Conservation (phyloP, 768 basidiomycete genomes). For the Russula brevipes region DNA sequence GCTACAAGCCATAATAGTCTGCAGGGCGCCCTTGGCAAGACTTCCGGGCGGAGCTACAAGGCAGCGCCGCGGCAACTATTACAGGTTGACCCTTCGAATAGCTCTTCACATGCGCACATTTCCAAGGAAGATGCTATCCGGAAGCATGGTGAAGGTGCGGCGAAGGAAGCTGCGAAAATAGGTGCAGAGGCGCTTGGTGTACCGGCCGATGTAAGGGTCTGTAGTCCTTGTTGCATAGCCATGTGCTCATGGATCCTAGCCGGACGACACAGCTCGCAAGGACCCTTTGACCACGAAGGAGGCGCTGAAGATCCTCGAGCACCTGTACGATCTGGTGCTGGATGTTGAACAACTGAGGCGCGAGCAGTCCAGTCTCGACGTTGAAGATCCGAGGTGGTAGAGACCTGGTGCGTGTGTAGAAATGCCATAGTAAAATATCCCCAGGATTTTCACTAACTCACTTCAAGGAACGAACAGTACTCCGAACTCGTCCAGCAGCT, state of each 20-base stretch:
- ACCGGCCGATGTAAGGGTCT: conserved; percentile 45
- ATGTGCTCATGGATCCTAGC: conserved; percentile 35
- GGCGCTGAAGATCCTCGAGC: conserved; percentile 73
- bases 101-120: conserved; percentile 43
- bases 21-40: conserved; percentile 92
- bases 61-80: conserved; percentile 95
- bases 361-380: conserved; percentile 65
- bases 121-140: conserved; percentile 48
- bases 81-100: conserved; percentile 65
- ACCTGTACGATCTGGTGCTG: conserved; percentile 78
- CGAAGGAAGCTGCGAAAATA: conserved; percentile 68
- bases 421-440: neutral
- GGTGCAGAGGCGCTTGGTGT: conserved; percentile 67
- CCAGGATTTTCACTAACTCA: neutral
- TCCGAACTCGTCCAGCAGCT: conserved; percentile 58
- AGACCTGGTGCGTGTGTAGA: conserved; percentile 33
- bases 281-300: conserved; percentile 79
- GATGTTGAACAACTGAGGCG: conserved; percentile 81
- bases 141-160: conserved; percentile 49
- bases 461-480: conserved; percentile 52
- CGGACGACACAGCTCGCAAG: conserved; percentile 54
- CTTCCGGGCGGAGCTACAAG: conserved; percentile 88
- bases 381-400: conserved; percentile 43
- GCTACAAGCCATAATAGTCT: conserved; percentile 52
- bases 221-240: neutral